Percentiles rank a stretch among this genome's conserved stretches.
Conservation (phyloP, 23 red algal species). For the Gracilaria gracilis region DNA sequence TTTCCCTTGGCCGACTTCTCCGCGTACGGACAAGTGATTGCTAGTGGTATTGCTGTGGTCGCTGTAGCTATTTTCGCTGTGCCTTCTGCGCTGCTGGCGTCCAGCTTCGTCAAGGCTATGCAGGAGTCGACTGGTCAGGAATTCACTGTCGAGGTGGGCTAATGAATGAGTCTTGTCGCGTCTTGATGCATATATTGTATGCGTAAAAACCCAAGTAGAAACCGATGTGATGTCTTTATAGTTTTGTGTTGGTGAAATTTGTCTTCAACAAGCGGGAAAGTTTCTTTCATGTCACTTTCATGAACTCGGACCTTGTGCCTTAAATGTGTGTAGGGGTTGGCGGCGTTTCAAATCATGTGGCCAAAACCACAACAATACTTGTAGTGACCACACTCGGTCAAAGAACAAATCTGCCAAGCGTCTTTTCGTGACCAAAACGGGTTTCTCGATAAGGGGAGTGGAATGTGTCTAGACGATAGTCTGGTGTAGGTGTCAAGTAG, state of each 20-base stretch:
- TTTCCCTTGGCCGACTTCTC: slow-evolving; percentile 82
- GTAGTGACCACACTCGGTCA: neutral
- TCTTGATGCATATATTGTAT: neutral
- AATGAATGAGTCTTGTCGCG: neutral
- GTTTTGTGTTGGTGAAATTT: too few relatives aligned
- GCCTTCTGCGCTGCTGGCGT: slow-evolving; percentile 70
- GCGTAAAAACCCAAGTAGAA: neutral
- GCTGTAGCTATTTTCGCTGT: slow-evolving; percentile 87
- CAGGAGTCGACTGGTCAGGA: slow-evolving; percentile 69
- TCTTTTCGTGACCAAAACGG: neutral
- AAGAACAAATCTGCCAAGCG: neutral
- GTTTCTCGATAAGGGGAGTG: too few relatives aligned
- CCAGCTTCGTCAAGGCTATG: slow-evolving; percentile 85
- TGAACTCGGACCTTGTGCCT: neutral
- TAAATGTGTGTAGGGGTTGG: neutral
- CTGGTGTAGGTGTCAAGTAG: too few relatives aligned
- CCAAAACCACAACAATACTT: neutral
- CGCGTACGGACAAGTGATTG: slow-evolving; percentile 63
- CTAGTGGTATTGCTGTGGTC: slow-evolving; percentile 71
- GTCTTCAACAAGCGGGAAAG: neutral
- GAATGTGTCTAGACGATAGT: too few relatives aligned
- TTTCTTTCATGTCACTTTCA: neutral
- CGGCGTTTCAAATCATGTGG: neutral
- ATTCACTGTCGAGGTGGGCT: slow-evolving; percentile 82
- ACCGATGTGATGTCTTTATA: neutral